Evolutionary conservation across 495 filamentous ascomycete species (phyloP).

Genomic region (Daldinia bambusicola): DNA sequence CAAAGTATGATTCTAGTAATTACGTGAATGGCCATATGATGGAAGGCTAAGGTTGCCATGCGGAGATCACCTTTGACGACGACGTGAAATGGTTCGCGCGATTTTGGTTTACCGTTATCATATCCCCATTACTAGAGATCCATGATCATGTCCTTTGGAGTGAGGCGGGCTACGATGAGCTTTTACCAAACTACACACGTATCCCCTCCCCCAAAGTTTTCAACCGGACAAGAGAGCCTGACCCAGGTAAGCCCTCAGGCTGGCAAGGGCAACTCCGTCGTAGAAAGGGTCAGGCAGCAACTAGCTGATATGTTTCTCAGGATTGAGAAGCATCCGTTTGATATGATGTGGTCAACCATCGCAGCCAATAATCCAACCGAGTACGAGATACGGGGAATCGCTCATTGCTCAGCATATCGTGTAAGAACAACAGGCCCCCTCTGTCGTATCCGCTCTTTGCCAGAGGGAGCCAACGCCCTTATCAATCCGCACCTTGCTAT

Average conservation of each 20-base stretch:
- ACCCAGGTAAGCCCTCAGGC: background rate
- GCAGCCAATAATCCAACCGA: background rate
- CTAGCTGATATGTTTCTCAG: background rate
- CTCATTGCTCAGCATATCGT: too few species aligned
- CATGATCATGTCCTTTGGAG: too few species aligned
- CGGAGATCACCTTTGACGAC: background rate
- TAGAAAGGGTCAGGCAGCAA: background rate
- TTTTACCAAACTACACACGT: too few species aligned
- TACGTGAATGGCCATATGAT: too few species aligned
- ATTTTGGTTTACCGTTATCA: too few species aligned
- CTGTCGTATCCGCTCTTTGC: background rate
- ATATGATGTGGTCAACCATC: background rate
- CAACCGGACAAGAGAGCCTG: background rate
- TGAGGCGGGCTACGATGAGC: too few species aligned
- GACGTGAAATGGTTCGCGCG: background rate
- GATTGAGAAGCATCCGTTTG: background rate
- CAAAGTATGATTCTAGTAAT: too few species aligned
- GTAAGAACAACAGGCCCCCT: background rate
- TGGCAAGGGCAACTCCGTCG: background rate
- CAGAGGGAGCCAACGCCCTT: background rate
- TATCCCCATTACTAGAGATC: too few species aligned
- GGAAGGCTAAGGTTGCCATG: too few species aligned
- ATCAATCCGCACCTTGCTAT: background rate
- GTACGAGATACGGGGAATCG: background rate
- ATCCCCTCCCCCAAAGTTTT: background rate